These are phyloP conservation scores for Euphorbia pulcherrima DNA, from an alignment of 345 rosid genomes.

Conservation along the genomic window DNA sequence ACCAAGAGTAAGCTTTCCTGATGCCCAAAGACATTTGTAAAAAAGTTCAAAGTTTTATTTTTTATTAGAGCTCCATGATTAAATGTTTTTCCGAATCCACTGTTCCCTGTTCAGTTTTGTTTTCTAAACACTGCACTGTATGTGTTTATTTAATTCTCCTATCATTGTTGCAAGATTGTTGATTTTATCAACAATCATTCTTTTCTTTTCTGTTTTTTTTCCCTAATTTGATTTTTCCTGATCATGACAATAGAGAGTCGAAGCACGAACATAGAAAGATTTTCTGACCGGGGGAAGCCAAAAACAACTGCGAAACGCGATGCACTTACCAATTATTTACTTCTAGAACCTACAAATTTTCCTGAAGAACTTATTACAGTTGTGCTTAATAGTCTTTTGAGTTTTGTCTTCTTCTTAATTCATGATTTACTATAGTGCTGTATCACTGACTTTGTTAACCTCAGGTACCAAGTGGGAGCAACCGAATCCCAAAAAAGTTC, in stretches of 20 bases:
- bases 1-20: conserved; percentile 29
- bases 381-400: conserved; percentile 6
- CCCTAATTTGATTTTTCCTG: no score
- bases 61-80: background rate
- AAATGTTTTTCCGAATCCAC: background rate
- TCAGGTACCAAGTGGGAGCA: conserved; percentile 32
- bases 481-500: conserved; percentile 33
- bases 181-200: background rate
- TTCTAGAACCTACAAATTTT: conserved; percentile 37
- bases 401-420: background rate
- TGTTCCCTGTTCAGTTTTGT: background rate
- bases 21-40: background rate
- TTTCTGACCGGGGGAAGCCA: conserved; percentile 7
- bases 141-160: background rate
- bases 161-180: background rate
- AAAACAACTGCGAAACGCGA: conserved; percentile 22
- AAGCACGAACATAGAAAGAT: conserved; percentile 47
- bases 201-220: background rate
- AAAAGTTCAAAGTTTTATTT: no score
- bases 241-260: conserved; percentile 24
- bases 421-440: background rate
- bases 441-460: background rate
- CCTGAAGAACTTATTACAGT: conserved; percentile 53
- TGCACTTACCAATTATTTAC: conserved; percentile 40
- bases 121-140: background rate